Evolutionary conservation across 129 eudicot genomes (phyloP), one percentile per base, ranked within the genome.

Genomic region (Chrysanthemum lavandulifolium): DNA sequence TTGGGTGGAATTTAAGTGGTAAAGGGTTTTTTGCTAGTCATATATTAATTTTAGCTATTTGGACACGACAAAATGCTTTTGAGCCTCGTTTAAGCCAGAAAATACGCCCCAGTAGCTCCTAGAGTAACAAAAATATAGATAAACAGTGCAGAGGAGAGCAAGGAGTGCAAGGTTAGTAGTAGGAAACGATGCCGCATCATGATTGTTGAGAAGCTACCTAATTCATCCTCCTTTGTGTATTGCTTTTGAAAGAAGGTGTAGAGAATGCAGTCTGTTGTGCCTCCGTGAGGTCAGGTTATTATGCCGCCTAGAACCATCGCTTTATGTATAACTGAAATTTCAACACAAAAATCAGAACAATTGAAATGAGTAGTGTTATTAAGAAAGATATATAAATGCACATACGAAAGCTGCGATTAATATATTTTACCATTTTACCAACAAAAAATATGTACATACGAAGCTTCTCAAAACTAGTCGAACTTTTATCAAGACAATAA

Each of bases 41-140:
- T n/a, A n/a, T n/a, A 78, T 57, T 7, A 88, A 73, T 18, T 72
- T 86, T 88, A 11, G 87, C 87, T 49, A 61, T 69, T 76, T 80
- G 66, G 31, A 82, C 56, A 13, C 54, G 96, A 69, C 98, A 92
- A 45, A 89, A 11, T 11, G 91, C 94, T 82, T 89, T 69, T 87
- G 82, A 31, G 81, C 65, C 12, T 88, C 84, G 1, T 74, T 73
- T 69, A 92, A 78, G 51, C 79, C 86, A 36, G 86, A 85, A 80
- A 95, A 89, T 0, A 83, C 66, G 54, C 86, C 2, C 61, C 55
- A 3, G 82, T 19, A 9, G 80, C 67, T 11, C 95, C 98, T 18
- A 92, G 74, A 11, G 98, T 92, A 69, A 92, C 84, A 23, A 96
- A 96, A 92, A 58, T 92, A 92, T 13, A 92, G 98, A 76, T 92